Base-by-base conservation (phyloP, 202 grass and related monocot genomes). In the Schoenoplectus triqueter region DNA sequence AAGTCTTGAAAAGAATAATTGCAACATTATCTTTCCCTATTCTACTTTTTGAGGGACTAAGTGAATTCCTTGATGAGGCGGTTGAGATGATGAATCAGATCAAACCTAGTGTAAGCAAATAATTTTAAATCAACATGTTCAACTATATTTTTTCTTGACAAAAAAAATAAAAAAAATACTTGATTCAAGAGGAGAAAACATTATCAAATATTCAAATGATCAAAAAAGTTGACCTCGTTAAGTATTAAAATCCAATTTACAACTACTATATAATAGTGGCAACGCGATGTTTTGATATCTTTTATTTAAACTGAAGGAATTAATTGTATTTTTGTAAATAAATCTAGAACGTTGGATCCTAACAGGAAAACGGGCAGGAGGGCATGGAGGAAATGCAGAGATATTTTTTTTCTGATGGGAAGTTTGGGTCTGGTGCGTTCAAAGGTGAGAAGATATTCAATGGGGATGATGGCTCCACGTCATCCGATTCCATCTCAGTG, bases 31-130 rank as follows among this genome's bases (percentile, higher is more conserved):
- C 21, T 76, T 77, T 31, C 21, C 10, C 11, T 7, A 10, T 54
- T 55, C 2, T 75, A 14, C 31, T 31, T 31, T 31, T 31, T 31
- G 11, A 77, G 73, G 73, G 73, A 42, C 19, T 77, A 15, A 51
- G 11, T 57, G 73, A 77, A 57, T 57, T 77, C 11, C 49, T 57
- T 77, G 73, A 77, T n/a, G 73, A 77, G 21, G 73, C 57, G 51
- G 21, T 77, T 8, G 73, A 77, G 73, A 77, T 57, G 73, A 77
- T 77, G 73, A 77, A 77, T 21, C 50, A 59, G 5, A 57, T 51
- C 51, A 77, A 77, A 57, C 11, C 50, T 41, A 77, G 13, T 57
- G 73, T 77, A 77, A 77, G 51, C 11, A 77, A 77, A 15, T 40
- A 40, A 74, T 2, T 19, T 44, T 10, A 72, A 72, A 72, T 49